A percentile compares a stretch with the other conserved stretches of the same genome.
Conservation (phyloP, 2,329 filamentous ascomycete genomes). For the Drechmeria coniospora region DNA sequence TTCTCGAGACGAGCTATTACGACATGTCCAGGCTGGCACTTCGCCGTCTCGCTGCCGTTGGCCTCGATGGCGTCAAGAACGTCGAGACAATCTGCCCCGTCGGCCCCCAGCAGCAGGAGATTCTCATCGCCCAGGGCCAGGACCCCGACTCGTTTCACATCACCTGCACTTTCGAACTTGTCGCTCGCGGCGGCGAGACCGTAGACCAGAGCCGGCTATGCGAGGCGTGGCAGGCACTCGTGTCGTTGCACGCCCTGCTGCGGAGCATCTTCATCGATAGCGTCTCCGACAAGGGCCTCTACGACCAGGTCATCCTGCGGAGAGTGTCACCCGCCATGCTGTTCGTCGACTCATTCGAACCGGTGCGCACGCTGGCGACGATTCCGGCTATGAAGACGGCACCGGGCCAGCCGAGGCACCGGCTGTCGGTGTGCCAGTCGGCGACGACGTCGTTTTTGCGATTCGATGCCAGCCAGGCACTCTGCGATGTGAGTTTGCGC, state of each 20-base stretch:
- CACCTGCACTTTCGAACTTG: conserved; percentile 32
- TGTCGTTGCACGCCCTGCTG: conserved; percentile 27
- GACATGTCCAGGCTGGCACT: conserved; percentile 28
- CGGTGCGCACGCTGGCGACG: conserved; percentile 20
- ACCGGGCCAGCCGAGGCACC: conserved; percentile 28
- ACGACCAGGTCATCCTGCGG: conserved; percentile 32
- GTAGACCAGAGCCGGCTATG: conserved; percentile 30
- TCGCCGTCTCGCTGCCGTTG: conserved; percentile 23
- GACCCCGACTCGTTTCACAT: conserved; percentile 25
- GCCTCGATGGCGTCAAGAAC: conserved; percentile 25
- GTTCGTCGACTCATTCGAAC: conserved; percentile 30
- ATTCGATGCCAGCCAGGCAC: conserved; percentile 33
- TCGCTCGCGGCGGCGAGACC: conserved; percentile 17
- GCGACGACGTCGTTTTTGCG: conserved; percentile 28
- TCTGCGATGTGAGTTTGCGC: conserved; percentile 26
- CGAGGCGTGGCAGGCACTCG: conserved; percentile 33
- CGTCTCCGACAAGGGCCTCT: conserved; percentile 30
- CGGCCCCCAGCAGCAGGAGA: conserved; percentile 31
- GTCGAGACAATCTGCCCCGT: conserved; percentile 34
- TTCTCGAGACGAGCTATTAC: conserved; percentile 30
- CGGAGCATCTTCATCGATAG: conserved; percentile 37
- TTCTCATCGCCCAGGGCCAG: conserved; percentile 29
- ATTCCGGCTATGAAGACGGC: conserved; percentile 24
- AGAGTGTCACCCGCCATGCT: conserved; percentile 34
- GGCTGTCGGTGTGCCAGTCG: conserved; percentile 33